phyloP scores from a whole-genome alignment of 2,329 filamentous ascomycete species.

The Amylocarpus encephaloides region DNA sequence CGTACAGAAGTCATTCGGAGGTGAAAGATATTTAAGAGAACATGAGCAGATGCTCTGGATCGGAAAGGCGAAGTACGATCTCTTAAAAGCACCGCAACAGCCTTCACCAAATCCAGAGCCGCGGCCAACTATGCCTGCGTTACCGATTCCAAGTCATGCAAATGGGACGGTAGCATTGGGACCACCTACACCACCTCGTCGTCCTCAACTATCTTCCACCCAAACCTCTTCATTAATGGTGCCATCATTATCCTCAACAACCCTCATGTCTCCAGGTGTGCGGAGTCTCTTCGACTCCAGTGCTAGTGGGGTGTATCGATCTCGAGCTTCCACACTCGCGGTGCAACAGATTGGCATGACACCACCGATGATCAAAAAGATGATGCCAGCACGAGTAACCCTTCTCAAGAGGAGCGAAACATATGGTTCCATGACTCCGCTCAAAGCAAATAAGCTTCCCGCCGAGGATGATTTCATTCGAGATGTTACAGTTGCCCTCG shows the following conservation, averaged over 20 bases:
- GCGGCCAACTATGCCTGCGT: neutral
- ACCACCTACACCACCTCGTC: neutral
- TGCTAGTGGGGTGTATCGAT: constrained; percentile 1
- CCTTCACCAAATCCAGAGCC: constrained; percentile 5
- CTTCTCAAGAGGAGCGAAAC: constrained; percentile 2
- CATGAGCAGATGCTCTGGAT: constrained; percentile 57
- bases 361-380: constrained; percentile 4
- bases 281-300: constrained; percentile 13
- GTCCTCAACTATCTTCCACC: constrained; percentile 8
- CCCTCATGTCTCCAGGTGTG: constrained; percentile 13
- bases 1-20: constrained; percentile 53
- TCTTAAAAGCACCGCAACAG: neutral
- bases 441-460: neutral
- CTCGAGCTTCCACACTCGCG: constrained; percentile 3
- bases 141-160: constrained; percentile 11
- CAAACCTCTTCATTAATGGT: constrained; percentile 14
- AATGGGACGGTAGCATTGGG: constrained; percentile 7
- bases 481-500: neutral
- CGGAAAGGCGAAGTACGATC: constrained; percentile 18
- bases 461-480: constrained; percentile 1
- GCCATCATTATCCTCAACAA: constrained; percentile 10
- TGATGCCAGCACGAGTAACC: constrained; percentile 10
- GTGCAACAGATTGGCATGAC: neutral
- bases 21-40: constrained; percentile 53
- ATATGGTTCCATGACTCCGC: neutral